A percentile compares a stretch with the other conserved stretches of the same genome.
phyloP scores from a whole-genome alignment of 2,329 filamentous ascomycete species.

The Cordyceps tenuipes region DNA sequence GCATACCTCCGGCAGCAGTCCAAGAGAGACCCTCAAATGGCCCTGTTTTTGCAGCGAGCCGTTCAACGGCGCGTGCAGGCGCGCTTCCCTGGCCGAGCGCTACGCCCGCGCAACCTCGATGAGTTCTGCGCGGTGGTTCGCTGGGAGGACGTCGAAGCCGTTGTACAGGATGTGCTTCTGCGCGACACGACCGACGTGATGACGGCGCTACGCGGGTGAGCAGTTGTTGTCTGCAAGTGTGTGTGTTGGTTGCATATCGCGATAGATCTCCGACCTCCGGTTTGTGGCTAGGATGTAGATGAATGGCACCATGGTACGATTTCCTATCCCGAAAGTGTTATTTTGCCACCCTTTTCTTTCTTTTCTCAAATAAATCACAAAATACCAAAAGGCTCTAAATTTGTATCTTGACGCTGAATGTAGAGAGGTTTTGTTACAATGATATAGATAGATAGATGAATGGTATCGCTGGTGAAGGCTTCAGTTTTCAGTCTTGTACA shows the following conservation, averaged over 20 bases:
- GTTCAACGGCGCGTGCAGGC: slow-evolving; percentile 20
- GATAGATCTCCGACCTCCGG: too few species aligned
- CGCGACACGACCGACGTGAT: slow-evolving; percentile 15
- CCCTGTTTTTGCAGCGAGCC: slow-evolving; percentile 25
- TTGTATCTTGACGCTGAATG: not conserved
- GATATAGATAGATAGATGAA: not conserved
- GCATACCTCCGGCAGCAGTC: slow-evolving; percentile 29
- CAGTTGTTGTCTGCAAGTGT: not conserved
- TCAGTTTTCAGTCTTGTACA: not conserved
- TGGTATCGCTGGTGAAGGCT: not conserved
- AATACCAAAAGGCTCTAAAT: not conserved
- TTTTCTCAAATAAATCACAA: not conserved
- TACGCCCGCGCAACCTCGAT: slow-evolving; percentile 21
- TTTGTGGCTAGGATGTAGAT: not conserved
- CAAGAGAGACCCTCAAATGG: slow-evolving; percentile 26
- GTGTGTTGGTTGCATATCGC: not conserved
- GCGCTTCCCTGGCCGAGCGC: slow-evolving; percentile 1
- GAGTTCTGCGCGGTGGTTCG: slow-evolving; percentile 25
- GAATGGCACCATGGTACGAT: not conserved
- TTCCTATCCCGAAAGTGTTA: not conserved
- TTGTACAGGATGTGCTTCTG: slow-evolving; percentile 24
- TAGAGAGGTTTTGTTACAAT: not conserved
- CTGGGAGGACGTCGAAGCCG: slow-evolving; percentile 28
- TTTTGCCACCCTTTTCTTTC: not conserved
- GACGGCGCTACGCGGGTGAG: slow-evolving; percentile 16